phyloP scores from a whole-genome alignment of 106 monocot genomes.

The Dendrobium chrysotoxum region DNA sequence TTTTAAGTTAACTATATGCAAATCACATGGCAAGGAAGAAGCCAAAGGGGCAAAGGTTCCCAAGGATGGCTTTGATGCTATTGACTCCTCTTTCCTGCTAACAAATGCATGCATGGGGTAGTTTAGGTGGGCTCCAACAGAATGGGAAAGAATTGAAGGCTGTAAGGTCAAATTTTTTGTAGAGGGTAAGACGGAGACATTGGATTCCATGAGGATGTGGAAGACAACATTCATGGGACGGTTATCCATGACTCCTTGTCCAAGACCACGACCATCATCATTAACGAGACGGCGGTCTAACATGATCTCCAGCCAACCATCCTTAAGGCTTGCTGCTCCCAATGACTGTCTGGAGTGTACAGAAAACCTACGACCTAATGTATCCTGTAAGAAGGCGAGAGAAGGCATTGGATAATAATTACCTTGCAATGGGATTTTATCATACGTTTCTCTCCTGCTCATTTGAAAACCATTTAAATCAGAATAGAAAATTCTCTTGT shows the following conservation, averaged over 20 bases:
- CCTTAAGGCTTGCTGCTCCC: constrained; percentile 80
- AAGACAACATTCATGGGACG: constrained; percentile 78
- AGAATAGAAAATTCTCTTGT: constrained; percentile 66
- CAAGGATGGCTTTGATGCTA: constrained; percentile 10
- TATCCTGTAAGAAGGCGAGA: constrained; percentile 81
- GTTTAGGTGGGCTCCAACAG: constrained; percentile 66
- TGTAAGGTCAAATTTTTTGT: constrained; percentile 22
- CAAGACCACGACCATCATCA: constrained; percentile 92
- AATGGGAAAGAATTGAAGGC: constrained; percentile 90
- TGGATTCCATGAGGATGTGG: constrained; percentile 63
- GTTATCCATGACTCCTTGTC: constrained; percentile 96
- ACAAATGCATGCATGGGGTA: constrained; percentile 82
- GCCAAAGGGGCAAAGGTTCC: constrained; percentile 63
- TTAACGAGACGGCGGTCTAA: constrained; percentile 68
- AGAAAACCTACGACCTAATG: constrained; percentile 60
- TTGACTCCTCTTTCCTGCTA: constrained; percentile 33
- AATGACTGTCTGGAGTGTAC: constrained; percentile 88
- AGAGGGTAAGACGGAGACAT: constrained; percentile 43
- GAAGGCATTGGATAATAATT: constrained; percentile 98
- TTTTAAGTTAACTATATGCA: constrained; percentile 84
- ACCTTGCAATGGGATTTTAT: constrained; percentile 92
- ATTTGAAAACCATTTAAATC: constrained; percentile 97
- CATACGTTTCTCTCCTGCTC: constrained; percentile 86
- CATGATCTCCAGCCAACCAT: constrained; percentile 95
- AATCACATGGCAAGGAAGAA: constrained; percentile 72